Percentiles rank a stretch among this genome's conserved stretches.
These are phyloP conservation scores for Debaryomycetaceae sp. DNA, from an alignment of 1,139 yeast genomes.

Conservation along the genomic window DNA sequence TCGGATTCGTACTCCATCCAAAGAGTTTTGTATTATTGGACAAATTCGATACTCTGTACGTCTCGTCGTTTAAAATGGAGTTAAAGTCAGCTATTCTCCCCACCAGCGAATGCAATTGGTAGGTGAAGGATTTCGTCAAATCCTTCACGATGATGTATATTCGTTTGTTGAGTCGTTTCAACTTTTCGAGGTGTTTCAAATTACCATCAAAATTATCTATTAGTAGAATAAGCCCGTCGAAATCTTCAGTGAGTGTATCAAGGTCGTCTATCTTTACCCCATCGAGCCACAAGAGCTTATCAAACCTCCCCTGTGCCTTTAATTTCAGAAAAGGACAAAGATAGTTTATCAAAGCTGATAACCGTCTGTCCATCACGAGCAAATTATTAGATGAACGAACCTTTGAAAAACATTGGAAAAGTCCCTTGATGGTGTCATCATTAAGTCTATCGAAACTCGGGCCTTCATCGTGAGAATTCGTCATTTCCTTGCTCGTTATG, in stretches of 20 bases:
- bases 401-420: conserved; percentile 21
- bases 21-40: conserved; percentile 21
- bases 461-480: not conserved
- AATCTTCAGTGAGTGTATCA: conserved; percentile 11
- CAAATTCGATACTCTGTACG: conserved; percentile 10
- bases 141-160: conserved; percentile 30
- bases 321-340: conserved; percentile 59
- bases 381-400: conserved; percentile 35
- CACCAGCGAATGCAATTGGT: conserved; percentile 24
- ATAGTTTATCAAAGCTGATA: conserved; percentile 56
- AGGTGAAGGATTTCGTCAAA: conserved; percentile 25
- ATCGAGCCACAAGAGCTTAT: conserved; percentile 57
- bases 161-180: conserved; percentile 7
- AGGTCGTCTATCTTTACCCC: conserved; percentile 16
- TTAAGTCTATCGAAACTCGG: conserved; percentile 10
- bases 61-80: conserved; percentile 9
- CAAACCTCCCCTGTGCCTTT: conserved; percentile 55
- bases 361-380: conserved; percentile 52
- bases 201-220: conserved; percentile 19
- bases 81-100: conserved; percentile 20
- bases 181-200: conserved; percentile 6
- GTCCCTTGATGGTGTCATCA: conserved; percentile 16
- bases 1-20: conserved; percentile 33
- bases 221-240: conserved; percentile 38
- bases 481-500: not conserved